Percentiles rank a stretch among this genome's conserved stretches.
phyloP scores from a whole-genome alignment of 2,329 filamentous ascomycete genomes.

The Botrytis byssoidea region DNA sequence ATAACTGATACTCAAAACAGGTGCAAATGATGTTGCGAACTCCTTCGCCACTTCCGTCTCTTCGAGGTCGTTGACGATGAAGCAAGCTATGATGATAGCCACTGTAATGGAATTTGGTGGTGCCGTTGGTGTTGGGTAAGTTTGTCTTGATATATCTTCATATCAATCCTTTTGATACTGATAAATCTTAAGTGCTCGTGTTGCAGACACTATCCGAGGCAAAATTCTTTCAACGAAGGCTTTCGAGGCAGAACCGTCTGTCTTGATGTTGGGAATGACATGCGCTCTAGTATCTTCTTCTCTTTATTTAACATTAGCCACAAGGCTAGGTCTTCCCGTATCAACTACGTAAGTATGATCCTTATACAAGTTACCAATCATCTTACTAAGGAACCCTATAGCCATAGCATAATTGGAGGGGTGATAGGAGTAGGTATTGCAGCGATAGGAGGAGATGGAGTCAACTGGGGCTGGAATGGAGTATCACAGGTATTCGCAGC shows the following conservation, averaged over 20 bases:
- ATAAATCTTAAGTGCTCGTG: slow-evolving; percentile 61
- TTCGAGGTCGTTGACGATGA: slow-evolving; percentile 71
- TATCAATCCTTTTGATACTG: neutral
- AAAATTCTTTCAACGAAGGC: slow-evolving; percentile 63
- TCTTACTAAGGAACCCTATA: neutral
- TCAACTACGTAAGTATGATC: slow-evolving; percentile 54
- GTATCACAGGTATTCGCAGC: slow-evolving; percentile 56
- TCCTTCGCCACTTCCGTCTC: slow-evolving; percentile 79
- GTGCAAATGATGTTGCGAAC: slow-evolving; percentile 76
- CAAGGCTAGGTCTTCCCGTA: slow-evolving; percentile 68
- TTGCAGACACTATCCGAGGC: slow-evolving; percentile 77
- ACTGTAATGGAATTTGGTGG: slow-evolving; percentile 67
- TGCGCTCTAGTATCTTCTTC: slow-evolving; percentile 64
- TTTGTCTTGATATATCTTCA: neutral
- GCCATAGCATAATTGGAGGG: slow-evolving; percentile 66
- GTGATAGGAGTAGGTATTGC: slow-evolving; percentile 69
- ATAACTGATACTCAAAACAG: neutral
- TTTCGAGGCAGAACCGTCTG: slow-evolving; percentile 60
- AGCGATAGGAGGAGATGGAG: slow-evolving; percentile 58
- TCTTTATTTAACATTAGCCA: slow-evolving; percentile 79
- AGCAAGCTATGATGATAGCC: slow-evolving; percentile 65
- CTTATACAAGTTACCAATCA: neutral
- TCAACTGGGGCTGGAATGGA: slow-evolving; percentile 63
- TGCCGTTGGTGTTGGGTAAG: slow-evolving; percentile 48
- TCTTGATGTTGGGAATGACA: slow-evolving; percentile 67